A percentile compares a stretch with the other conserved stretches of the same genome.
These are phyloP conservation scores for Tuber aestivum DNA, from an alignment of 495 filamentous ascomycete genomes.

Conservation along the genomic window DNA sequence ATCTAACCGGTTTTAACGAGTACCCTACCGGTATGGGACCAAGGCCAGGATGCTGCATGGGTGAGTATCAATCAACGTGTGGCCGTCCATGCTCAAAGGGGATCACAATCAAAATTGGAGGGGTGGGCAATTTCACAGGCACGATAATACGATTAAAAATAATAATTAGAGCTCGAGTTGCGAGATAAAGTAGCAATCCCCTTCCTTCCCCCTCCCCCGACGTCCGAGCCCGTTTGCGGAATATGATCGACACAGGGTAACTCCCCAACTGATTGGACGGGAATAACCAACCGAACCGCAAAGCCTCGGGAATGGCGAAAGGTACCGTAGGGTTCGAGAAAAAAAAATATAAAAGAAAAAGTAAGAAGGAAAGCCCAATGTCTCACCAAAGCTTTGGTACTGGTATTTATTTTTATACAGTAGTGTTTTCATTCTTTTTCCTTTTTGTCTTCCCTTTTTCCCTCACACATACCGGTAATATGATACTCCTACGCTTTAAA, in stretches of 20 bases:
- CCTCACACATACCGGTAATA: not conserved
- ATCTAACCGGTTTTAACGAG: not conserved
- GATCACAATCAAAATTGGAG: not conserved
- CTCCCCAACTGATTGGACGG: not conserved
- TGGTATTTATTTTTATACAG: not conserved
- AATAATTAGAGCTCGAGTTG: not conserved
- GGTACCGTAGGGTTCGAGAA: no score
- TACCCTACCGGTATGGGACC: no score
- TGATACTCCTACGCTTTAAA: not conserved
- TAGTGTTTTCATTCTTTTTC: no score
- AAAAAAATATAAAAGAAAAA: no score
- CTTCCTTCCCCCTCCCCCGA: not conserved
- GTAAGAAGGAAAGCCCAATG: not conserved
- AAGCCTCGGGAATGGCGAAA: not conserved
- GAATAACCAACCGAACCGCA: not conserved
- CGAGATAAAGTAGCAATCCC: not conserved
- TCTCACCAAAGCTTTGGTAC: not conserved
- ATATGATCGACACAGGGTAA: constrained; percentile 1
- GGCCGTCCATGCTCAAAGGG: no score
- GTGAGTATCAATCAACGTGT: not conserved
- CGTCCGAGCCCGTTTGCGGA: not conserved
- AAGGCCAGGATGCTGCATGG: not conserved
- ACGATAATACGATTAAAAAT: no score
- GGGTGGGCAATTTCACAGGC: not conserved
- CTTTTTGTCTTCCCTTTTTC: no score